Conservation (phyloP, 441 rosid genomes). For the Eutrema salsugineum region DNA sequence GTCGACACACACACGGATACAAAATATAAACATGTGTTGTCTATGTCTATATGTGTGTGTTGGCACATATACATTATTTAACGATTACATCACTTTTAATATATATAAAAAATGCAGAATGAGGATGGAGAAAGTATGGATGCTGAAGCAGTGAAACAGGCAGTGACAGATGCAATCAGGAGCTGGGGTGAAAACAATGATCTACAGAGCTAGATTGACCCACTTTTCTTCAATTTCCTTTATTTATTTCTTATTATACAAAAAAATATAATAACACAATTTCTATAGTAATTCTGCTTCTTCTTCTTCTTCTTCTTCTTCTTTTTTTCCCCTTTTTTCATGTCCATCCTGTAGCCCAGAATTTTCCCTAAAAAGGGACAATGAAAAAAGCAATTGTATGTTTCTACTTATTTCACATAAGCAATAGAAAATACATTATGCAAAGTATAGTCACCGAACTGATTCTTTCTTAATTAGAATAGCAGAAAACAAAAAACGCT, state of each 20-base stretch:
- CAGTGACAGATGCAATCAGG: slow-evolving; percentile 60
- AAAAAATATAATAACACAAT: slow-evolving; percentile 18
- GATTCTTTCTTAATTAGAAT: neutral
- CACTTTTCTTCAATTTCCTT: neutral
- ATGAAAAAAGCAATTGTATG: slow-evolving; percentile 19
- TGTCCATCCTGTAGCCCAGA: slow-evolving; percentile 4
- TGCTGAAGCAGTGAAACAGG: slow-evolving; percentile 68
- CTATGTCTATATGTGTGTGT: slow-evolving; percentile 15
- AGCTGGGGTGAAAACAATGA: slow-evolving; percentile 46
- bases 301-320: neutral
- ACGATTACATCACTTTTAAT: neutral
- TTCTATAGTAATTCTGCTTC: slow-evolving; percentile 5
- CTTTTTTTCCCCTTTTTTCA: neutral
- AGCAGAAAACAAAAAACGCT: neutral
- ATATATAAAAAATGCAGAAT: slow-evolving; percentile 34
- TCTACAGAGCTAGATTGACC: slow-evolving; percentile 24
- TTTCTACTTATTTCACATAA: neutral
- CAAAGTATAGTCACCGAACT: neutral
- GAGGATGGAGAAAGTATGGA: slow-evolving; percentile 50
- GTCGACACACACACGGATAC: slow-evolving; percentile 9
- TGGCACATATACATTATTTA: slow-evolving; percentile 2
- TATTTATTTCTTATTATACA: slow-evolving; percentile 11
- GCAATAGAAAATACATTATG: neutral
- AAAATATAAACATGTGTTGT: slow-evolving; percentile 20
- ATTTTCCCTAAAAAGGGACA: neutral